Percentiles rank a stretch among this genome's conserved stretches.
Evolutionary conservation across 805 yeast genomes (phyloP).

Genomic region (Cyberlindnera mrakii): DNA sequence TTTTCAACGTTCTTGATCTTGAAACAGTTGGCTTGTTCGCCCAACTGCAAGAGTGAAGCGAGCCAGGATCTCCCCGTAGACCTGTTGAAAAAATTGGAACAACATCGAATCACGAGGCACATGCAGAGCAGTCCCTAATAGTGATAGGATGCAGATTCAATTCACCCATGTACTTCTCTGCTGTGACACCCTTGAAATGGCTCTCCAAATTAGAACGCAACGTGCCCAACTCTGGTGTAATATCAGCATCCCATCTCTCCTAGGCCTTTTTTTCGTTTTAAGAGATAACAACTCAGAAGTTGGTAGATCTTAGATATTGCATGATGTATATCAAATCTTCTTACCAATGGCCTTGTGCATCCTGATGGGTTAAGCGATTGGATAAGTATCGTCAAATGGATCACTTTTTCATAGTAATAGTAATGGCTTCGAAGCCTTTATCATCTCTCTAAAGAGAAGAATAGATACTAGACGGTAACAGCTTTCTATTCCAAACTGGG

Average conservation of each 20-base stretch:
- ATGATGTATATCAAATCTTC: constrained; percentile 44
- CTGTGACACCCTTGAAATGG: constrained; percentile 35
- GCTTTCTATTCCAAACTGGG: constrained; percentile 52
- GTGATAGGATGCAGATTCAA: constrained; percentile 39
- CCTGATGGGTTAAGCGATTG: constrained; percentile 50
- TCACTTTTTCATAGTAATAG: constrained; percentile 39
- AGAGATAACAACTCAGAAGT: constrained; percentile 36
- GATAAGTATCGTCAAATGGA: constrained; percentile 40
- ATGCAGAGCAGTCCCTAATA: constrained; percentile 30
- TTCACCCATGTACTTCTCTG: constrained; percentile 34
- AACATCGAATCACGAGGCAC: constrained; percentile 41
- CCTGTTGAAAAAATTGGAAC: constrained; percentile 38
- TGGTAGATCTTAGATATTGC: constrained; percentile 39
- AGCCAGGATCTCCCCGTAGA: constrained; percentile 38
- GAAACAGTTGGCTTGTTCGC: constrained; percentile 44
- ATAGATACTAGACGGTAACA: constrained; percentile 39
- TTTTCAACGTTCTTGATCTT: constrained; percentile 40
- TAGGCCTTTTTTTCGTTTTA: constrained; percentile 39
- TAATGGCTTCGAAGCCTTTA: constrained; percentile 31
- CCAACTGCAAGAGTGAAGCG: constrained; percentile 35
- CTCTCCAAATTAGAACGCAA: constrained; percentile 31
- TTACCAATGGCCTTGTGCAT: constrained; percentile 47
- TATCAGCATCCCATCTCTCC: constrained; percentile 48
- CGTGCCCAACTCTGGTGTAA: constrained; percentile 33
- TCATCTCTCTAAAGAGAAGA: constrained; percentile 40